phyloP scores from a whole-genome alignment of 2,329 filamentous ascomycete genomes.

The Ophiocordyceps camponoti-leonardi region DNA sequence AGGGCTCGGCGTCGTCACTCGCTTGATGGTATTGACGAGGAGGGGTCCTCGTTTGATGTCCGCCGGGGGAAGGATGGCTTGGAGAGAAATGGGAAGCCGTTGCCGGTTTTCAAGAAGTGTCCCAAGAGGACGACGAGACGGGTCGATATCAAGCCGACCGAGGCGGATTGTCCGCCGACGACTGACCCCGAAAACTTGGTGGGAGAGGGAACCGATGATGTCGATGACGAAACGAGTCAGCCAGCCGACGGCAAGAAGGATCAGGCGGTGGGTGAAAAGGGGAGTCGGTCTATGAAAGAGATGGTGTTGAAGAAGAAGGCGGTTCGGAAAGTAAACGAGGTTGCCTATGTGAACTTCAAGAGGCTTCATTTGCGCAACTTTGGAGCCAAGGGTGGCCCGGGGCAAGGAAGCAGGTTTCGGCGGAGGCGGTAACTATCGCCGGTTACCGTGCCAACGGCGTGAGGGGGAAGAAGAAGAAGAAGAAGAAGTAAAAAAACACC shows the following conservation, averaged over 20 bases:
- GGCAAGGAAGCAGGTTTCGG: slow-evolving; percentile 39
- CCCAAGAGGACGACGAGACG: slow-evolving; percentile 61
- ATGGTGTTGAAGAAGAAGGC: slow-evolving; percentile 33
- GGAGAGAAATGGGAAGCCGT: slow-evolving; percentile 38
- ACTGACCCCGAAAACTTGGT: slow-evolving; percentile 11
- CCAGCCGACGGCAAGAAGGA: background rate
- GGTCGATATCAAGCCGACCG: slow-evolving; percentile 43
- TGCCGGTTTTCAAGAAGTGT: slow-evolving; percentile 61
- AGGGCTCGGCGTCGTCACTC: slow-evolving; percentile 22
- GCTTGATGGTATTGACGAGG: slow-evolving; percentile 28
- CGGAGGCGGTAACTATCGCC: slow-evolving; percentile 25
- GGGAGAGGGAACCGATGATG: slow-evolving; percentile 8
- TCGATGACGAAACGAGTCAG: slow-evolving; percentile 7
- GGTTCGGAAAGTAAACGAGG: slow-evolving; percentile 42
- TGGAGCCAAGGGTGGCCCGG: slow-evolving; percentile 44
- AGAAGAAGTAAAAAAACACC: no score
- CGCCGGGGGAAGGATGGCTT: slow-evolving; percentile 30
- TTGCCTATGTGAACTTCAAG: slow-evolving; percentile 51
- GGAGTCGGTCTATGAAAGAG: slow-evolving; percentile 13
- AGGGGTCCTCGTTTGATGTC: slow-evolving; percentile 44
- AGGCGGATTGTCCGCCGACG: slow-evolving; percentile 26
- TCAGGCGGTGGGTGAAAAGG: no score
- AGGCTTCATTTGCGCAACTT: slow-evolving; percentile 44
- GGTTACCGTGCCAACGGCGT: no score
- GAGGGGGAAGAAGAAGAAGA: no score